Percentiles rank a stretch among this genome's conserved stretches.
These are phyloP conservation scores for Boletus semigastroideus DNA, from an alignment of 1,284 basidiomycete species.

Conservation along the genomic window DNA sequence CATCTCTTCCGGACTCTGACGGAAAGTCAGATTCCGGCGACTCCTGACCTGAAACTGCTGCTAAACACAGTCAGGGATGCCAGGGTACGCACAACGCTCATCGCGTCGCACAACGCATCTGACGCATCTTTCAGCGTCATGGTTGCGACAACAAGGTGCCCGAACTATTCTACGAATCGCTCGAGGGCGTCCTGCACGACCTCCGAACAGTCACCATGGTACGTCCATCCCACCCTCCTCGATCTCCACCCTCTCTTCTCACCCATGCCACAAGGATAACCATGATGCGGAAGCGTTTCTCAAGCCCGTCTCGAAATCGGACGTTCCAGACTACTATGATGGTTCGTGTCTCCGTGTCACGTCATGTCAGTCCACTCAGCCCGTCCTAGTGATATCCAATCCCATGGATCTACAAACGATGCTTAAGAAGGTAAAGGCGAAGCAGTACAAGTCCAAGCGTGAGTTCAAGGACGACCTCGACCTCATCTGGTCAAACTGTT, in stretches of 20 bases:
- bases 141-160: constrained; percentile 68
- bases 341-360: constrained; percentile 46
- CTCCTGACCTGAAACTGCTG: constrained; percentile 68
- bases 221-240: constrained; percentile 31
- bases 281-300: constrained; percentile 87
- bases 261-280: constrained; percentile 59
- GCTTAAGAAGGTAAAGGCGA: constrained; percentile 88
- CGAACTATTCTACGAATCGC: constrained; percentile 90
- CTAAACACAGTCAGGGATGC: constrained; percentile 73
- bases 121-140: constrained; percentile 43
- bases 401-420: constrained; percentile 97
- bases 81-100: constrained; percentile 48
- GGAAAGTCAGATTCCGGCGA: constrained; percentile 58
- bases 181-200: constrained; percentile 85
- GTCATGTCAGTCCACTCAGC: constrained; percentile 1
- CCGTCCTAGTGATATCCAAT: constrained; percentile 73
- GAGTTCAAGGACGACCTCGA: constrained; percentile 94
- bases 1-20: constrained; percentile 78
- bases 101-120: constrained; percentile 8
- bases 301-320: constrained; percentile 83
- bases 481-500: constrained; percentile 96
- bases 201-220: constrained; percentile 78
- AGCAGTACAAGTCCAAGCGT: constrained; percentile 89
- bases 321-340: constrained; percentile 89
- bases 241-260: constrained; percentile 9